Percentiles rank a stretch among this genome's conserved stretches.
Conservation (phyloP, 331 rosid species). For the Acacia pycnantha region DNA sequence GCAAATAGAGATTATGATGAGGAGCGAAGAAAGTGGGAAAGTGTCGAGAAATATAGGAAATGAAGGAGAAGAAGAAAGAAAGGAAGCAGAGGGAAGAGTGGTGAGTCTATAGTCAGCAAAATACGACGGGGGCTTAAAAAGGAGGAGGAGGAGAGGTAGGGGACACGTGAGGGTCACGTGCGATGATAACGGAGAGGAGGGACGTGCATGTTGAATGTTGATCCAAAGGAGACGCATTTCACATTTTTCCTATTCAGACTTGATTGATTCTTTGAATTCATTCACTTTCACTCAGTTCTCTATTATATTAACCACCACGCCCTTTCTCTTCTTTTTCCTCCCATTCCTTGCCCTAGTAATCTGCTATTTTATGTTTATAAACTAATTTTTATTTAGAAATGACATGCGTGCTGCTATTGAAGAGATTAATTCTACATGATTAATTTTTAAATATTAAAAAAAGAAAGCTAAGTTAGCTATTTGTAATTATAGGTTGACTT, state of each 20-base stretch:
- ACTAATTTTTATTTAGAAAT: no score
- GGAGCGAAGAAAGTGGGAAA: conserved; percentile 47
- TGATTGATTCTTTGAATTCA: conserved; percentile 51
- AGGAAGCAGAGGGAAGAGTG: conserved; percentile 13
- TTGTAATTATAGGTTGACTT: no score
- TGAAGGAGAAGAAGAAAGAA: conserved; percentile 4
- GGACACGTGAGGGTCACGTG: conserved; percentile 53
- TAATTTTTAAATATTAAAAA: no score
- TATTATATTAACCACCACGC: conserved; percentile 27
- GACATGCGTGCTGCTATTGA: no score
- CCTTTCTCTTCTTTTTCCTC: conserved; percentile 37
- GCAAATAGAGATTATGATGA: conserved; percentile 19
- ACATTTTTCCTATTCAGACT: conserved; percentile 11
- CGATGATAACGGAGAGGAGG: conserved; percentile 47
- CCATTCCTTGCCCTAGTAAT: conserved; percentile 3
- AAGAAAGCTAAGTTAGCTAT: no score
- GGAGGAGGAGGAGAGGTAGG: conserved; percentile 29
- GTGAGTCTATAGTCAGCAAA: conserved; percentile 7
- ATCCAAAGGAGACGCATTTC: neutral
- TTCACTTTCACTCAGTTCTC: neutral
- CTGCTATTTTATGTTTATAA: neutral
- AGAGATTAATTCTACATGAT: no score
- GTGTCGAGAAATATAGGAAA: conserved; percentile 31
- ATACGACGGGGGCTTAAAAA: conserved; percentile 26
- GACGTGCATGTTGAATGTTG: conserved; percentile 51